Evolutionary conservation across 768 basidiomycete genomes (phyloP).

Genomic region (Russula foetens): DNA sequence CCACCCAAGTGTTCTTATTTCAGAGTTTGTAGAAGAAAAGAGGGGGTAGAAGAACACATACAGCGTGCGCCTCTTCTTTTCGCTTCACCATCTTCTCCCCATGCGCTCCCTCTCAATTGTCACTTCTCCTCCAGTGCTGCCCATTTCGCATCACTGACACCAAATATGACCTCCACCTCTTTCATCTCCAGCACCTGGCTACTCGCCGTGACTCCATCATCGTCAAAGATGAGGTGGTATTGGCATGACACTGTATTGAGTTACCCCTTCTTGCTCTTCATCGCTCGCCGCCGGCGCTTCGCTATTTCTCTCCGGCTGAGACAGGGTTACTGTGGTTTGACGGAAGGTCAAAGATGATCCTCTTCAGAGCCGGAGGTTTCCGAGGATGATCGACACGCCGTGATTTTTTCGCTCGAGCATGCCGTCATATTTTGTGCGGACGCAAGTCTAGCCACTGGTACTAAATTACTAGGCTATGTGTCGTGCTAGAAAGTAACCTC

Average conservation of each 20-base stretch:
- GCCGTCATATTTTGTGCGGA: conserved; percentile 91
- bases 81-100: conserved; percentile 88
- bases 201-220: conserved; percentile 68
- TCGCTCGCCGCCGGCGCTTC: conserved; percentile 77
- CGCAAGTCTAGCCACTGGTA: conserved; percentile 24
- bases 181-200: conserved; percentile 82
- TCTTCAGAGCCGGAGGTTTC: conserved; percentile 41
- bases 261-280: conserved; percentile 64
- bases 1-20: conserved; percentile 22
- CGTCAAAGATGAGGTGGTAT: conserved; percentile 87
- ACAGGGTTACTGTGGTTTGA: conserved; percentile 22
- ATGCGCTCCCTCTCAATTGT: conserved; percentile 66
- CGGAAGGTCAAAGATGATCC: conserved; percentile 78
- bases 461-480: not conserved
- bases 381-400: conserved; percentile 66
- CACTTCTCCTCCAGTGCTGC: conserved; percentile 57
- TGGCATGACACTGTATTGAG: conserved; percentile 45
- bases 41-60: conserved; percentile 6
- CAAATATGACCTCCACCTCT: conserved; percentile 60
- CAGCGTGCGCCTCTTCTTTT: conserved; percentile 59
- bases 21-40: not conserved
- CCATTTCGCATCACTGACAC: conserved; percentile 46
- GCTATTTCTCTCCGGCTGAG: conserved; percentile 48
- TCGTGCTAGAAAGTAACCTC: not conserved
- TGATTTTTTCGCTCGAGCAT: conserved; percentile 98